These are phyloP conservation scores for Bruguiera hainesii DNA, from an alignment of 441 rosid species.

Conservation along the genomic window DNA sequence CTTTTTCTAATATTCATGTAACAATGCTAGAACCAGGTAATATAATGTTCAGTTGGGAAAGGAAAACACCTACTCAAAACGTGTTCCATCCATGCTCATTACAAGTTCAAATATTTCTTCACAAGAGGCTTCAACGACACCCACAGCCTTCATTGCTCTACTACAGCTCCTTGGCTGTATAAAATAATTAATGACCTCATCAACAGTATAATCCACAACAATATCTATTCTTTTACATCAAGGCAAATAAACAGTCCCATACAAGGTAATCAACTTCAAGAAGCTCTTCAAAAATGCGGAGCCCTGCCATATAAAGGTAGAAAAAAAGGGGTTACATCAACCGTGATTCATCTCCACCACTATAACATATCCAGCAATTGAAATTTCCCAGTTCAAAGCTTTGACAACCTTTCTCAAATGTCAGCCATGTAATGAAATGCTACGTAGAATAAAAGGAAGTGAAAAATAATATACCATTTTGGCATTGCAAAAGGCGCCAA, in stretches of 20 bases:
- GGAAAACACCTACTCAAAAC: constrained; percentile 90
- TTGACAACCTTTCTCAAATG: background rate
- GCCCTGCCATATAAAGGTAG: constrained; percentile 56
- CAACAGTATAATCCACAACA: constrained; percentile 21
- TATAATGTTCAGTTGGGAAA: constrained; percentile 16
- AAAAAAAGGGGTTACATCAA: constrained; percentile 7
- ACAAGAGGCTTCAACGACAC: constrained; percentile 96
- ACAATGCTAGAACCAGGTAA: constrained; percentile 15
- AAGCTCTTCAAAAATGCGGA: constrained; percentile 99
- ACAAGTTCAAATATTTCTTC: constrained; percentile 98
- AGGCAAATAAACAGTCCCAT: constrained; percentile 29
- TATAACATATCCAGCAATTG: constrained; percentile 7
- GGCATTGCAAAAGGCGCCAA: constrained; percentile 99
- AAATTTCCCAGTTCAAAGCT: background rate
- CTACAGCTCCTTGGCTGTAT: constrained; percentile 99
- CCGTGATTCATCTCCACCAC: constrained; percentile 17
- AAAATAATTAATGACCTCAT: constrained; percentile 29
- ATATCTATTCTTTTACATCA: constrained; percentile 18
- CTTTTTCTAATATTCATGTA: background rate
- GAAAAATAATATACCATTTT: constrained; percentile 64
- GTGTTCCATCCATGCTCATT: constrained; percentile 99
- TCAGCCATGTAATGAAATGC: constrained; percentile 15
- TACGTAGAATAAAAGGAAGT: constrained; percentile 11
- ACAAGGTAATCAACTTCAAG: constrained; percentile 99
- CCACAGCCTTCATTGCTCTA: constrained; percentile 99